Evolutionary conservation across 2,329 filamentous ascomycete species (phyloP), one percentile per base, ranked within the genome.

Genomic region (Onygenales sp.): DNA sequence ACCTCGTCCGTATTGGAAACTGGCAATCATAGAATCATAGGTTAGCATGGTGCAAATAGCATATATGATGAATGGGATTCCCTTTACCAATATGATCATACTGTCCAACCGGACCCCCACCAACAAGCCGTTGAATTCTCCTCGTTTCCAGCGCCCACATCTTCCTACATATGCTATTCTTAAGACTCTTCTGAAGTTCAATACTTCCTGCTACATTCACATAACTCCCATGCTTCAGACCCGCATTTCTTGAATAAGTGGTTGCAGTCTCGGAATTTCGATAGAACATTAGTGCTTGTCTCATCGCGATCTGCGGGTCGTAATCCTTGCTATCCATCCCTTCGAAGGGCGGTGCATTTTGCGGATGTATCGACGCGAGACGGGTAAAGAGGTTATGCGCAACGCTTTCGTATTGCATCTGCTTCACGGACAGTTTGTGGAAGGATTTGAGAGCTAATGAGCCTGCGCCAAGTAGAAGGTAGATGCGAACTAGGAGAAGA

Each of bases 371-470:
- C 1, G 71, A 72, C 32, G 72, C 70, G 42, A 77, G 67, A 17
- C 74, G 72, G 0, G 74, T 75, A 57, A 73, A 72, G 10, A 77
- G 61, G 42, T 73, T 69, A 61, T 77, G 74, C 6, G 72, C 70
- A 44, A 77, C 69, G 14, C 70, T 72, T 57, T 76, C 73, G 57
- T 69, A 73, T 59, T 77, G 75, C 55, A 77, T 59, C 51, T 77
- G 74, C 58, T 77, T 77, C 50, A 77, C 66, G 13, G 71, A 72
- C 14, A 77, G 66, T 54, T 69, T 71, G 55, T 66, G 64, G 59
- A 76, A 77, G 9, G 65, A 68, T 42, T 66, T 69, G 57, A 77
- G 61, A n/a, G 75, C 74, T 14, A 74, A 65, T 32, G 73, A 75
- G 7, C 72, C 69, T 32, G 71, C 69, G 17, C 75, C 75, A 9